Evolutionary conservation across 495 filamentous ascomycete genomes (phyloP).

Genomic region (Lophiostoma macrostomum): DNA sequence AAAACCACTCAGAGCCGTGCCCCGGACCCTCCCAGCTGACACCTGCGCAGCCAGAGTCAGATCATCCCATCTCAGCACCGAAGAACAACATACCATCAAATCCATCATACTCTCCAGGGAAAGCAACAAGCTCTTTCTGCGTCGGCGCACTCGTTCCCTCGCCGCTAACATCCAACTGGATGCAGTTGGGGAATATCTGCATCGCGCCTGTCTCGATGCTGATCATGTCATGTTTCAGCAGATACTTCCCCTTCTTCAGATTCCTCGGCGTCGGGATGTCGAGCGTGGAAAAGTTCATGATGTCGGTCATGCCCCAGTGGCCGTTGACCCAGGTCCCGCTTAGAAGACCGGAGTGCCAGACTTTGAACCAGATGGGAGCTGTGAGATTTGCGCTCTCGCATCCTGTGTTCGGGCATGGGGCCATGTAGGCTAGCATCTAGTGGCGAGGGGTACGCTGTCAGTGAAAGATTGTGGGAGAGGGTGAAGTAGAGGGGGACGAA

Average conservation of each 20-base stretch:
- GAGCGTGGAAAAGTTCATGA: not conserved
- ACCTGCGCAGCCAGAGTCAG: not conserved
- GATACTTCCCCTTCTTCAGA: not conserved
- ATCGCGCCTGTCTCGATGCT: conserved; percentile 3
- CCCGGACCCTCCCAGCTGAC: not conserved
- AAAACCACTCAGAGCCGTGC: not conserved
- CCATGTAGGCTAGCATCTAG: conserved; percentile 7
- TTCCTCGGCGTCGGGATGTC: not conserved
- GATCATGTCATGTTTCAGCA: conserved; percentile 5
- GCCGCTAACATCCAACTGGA: not conserved
- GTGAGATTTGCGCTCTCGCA: not conserved
- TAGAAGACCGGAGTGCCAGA: not conserved
- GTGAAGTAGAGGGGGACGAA: too few species aligned
- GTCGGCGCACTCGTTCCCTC: not conserved
- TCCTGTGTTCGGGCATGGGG: not conserved
- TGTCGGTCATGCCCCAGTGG: not conserved
- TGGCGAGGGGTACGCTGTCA: too few species aligned
- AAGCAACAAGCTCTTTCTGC: not conserved
- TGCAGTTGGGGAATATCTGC: conserved; percentile 3
- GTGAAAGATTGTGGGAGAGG: too few species aligned
- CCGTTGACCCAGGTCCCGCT: not conserved
- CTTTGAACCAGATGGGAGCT: conserved; percentile 10
- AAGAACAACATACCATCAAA: not conserved
- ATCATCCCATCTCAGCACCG: not conserved
- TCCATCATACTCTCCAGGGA: not conserved